These are phyloP conservation scores for Calonectria crousiana DNA, from an alignment of 2,329 filamentous ascomycete genomes.

Conservation along the genomic window DNA sequence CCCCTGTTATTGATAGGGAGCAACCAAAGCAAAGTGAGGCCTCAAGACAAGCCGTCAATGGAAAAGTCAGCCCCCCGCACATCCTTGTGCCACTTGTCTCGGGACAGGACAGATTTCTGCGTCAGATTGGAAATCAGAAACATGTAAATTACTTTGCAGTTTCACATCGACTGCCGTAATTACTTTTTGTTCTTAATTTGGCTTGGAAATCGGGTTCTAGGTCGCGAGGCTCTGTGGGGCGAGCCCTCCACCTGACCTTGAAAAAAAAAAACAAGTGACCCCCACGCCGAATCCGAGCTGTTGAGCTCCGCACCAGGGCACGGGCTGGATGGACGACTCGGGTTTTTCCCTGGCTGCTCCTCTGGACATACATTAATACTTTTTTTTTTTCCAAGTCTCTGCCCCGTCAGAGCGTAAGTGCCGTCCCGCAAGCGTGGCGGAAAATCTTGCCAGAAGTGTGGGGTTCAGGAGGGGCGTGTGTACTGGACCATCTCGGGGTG, in stretches of 20 bases:
- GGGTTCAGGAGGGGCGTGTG: constrained; percentile 2
- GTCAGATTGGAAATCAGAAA: constrained; percentile 15
- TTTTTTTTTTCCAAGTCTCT: background rate
- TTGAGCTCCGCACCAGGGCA: constrained; percentile 13
- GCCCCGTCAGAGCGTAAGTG: constrained; percentile 6
- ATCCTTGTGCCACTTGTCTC: background rate
- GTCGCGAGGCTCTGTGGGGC: constrained; percentile 25
- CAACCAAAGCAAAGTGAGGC: background rate
- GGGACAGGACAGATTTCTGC: background rate
- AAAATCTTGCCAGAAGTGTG: constrained; percentile 1
- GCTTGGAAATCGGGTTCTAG: background rate
- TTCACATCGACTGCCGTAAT: constrained; percentile 15
- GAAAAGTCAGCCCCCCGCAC: background rate
- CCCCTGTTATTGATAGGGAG: background rate
- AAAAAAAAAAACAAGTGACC: constrained; percentile 19
- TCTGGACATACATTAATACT: background rate
- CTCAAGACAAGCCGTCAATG: background rate
- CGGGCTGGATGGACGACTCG: constrained; percentile 7
- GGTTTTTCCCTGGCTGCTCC: constrained; percentile 13
- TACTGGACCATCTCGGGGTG: background rate
- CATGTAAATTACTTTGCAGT: background rate
- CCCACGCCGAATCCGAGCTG: constrained; percentile 14
- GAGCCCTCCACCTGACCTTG: constrained; percentile 24
- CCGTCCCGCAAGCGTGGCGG: background rate
- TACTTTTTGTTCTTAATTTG: background rate